Percentiles rank a stretch among this genome's conserved stretches.
These are phyloP conservation scores for Pinguiococcus pyrenoidosus DNA, from an alignment of 108 stramenopile genomes.

Conservation along the genomic window DNA sequence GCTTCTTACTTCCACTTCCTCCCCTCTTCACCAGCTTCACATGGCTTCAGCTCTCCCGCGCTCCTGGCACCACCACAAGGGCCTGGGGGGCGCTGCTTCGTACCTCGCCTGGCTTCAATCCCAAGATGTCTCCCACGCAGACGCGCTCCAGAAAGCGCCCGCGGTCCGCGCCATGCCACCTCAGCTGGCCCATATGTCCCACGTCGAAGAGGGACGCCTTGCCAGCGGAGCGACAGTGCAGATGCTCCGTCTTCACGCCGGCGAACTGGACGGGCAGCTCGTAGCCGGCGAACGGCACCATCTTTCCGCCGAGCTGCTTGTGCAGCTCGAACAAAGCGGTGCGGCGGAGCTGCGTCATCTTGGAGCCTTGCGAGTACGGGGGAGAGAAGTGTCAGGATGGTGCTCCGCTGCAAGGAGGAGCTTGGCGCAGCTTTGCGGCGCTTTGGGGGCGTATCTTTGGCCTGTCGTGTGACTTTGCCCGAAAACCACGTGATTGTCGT, in stretches of 20 bases:
- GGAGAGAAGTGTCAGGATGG: too few species aligned
- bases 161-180: conserved; percentile 84
- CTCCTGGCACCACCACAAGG: too few species aligned
- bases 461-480: too few species aligned
- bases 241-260: conserved; percentile 89
- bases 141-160: conserved; percentile 67
- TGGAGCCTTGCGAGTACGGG: neutral
- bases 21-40: too few species aligned
- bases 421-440: too few species aligned
- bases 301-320: conserved; percentile 75
- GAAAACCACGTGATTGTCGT: too few species aligned
- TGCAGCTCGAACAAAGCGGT: conserved; percentile 78
- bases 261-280: conserved; percentile 87
- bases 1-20: too few species aligned
- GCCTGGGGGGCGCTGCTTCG: too few species aligned
- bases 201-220: conserved; percentile 85
- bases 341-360: too few species aligned
- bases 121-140: conserved; percentile 79
- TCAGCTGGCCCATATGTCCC: conserved; percentile 96
- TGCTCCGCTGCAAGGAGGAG: too few species aligned
- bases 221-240: conserved; percentile 66
- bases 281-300: conserved; percentile 98
- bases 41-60: too few species aligned
- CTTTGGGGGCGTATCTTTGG: too few species aligned
- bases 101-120: conserved; percentile 49